Evolutionary conservation across 2,329 filamentous ascomycete genomes (phyloP).

Genomic region (Truncatella angustata): DNA sequence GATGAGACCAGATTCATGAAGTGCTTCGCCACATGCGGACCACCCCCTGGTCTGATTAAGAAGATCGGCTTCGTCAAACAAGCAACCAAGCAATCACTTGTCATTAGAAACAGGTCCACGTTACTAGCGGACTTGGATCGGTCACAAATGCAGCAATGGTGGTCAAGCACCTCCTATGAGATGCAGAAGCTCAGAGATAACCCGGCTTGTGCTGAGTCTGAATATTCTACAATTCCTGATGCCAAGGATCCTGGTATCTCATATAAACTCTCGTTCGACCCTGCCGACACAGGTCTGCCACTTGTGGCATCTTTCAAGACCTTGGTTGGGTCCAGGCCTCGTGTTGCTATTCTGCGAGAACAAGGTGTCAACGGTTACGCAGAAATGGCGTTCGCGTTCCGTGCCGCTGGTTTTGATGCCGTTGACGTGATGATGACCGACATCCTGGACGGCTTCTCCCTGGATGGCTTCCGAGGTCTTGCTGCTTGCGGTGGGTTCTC

Average conservation of each 20-base stretch:
- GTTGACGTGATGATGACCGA: conserved; percentile 98
- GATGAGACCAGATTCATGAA: conserved; percentile 84
- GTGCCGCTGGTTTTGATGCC: conserved; percentile 83
- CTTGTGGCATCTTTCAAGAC: conserved; percentile 59
- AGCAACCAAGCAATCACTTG: conserved; percentile 69
- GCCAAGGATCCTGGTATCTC: conserved; percentile 77
- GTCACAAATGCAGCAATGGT: conserved; percentile 76
- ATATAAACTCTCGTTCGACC: conserved; percentile 80
- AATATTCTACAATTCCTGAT: conserved; percentile 74
- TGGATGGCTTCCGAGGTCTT: conserved; percentile 80
- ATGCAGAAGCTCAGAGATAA: conserved; percentile 93
- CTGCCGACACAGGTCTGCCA: conserved; percentile 73
- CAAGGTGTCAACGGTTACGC: conserved; percentile 93
- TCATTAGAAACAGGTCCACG: conserved; percentile 68
- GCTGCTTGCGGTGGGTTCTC: conserved; percentile 97
- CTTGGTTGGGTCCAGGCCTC: conserved; percentile 28
- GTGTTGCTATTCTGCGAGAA: conserved; percentile 90
- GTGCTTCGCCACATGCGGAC: conserved; percentile 88
- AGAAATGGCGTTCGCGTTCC: conserved; percentile 98
- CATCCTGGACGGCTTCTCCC: conserved; percentile 74
- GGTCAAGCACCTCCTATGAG: conserved; percentile 83
- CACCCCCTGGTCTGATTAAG: conserved; percentile 76
- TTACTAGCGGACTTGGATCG: conserved; percentile 69
- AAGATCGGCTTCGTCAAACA: conserved; percentile 77
- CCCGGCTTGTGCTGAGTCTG: conserved; percentile 78